Evolutionary conservation across 1,139 yeast genomes (phyloP).

Genomic region (Blastobotrys proliferans): DNA sequence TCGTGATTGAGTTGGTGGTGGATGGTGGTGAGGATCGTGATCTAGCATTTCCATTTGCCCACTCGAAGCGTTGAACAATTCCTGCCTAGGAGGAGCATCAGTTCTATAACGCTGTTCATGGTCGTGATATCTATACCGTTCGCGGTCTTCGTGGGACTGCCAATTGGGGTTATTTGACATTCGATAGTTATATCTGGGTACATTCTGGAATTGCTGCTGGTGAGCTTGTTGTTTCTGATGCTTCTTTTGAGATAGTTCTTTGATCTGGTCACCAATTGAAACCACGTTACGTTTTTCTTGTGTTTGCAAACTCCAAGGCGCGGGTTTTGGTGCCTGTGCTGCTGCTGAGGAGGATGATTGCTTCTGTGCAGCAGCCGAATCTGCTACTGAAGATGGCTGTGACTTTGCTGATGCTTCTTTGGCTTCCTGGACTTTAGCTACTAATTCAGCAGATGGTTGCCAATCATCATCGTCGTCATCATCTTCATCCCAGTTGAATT

Average conservation of each 20-base stretch:
- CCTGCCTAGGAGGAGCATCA: conserved; percentile 28
- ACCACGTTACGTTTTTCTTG: conserved; percentile 21
- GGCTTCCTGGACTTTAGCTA: conserved; percentile 6
- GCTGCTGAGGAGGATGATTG: too few relatives aligned
- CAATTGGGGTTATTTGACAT: background rate
- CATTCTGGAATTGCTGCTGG: conserved; percentile 16
- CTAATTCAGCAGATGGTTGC: conserved; percentile 9
- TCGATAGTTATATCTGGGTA: conserved; percentile 14
- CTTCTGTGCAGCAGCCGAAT: too few relatives aligned
- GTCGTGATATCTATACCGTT: conserved; percentile 29
- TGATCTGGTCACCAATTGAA: conserved; percentile 29
- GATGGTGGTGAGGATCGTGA: background rate
- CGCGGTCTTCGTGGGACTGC: conserved; percentile 6
- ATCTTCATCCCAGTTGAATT: conserved; percentile 41
- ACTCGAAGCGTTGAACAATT: conserved; percentile 32
- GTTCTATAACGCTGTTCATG: conserved; percentile 30
- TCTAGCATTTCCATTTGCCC: conserved; percentile 20
- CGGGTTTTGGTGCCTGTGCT: conserved; percentile 16
- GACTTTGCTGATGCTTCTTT: background rate
- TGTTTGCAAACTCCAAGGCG: conserved; percentile 23
- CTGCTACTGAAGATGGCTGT: background rate
- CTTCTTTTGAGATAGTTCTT: conserved; percentile 22
- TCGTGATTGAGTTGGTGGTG: background rate
- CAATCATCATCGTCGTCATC: conserved; percentile 34
- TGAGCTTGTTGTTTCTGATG: conserved; percentile 7